Base-by-base conservation (phyloP, 495 filamentous ascomycete species). In the Penicillium coprophilum region DNA sequence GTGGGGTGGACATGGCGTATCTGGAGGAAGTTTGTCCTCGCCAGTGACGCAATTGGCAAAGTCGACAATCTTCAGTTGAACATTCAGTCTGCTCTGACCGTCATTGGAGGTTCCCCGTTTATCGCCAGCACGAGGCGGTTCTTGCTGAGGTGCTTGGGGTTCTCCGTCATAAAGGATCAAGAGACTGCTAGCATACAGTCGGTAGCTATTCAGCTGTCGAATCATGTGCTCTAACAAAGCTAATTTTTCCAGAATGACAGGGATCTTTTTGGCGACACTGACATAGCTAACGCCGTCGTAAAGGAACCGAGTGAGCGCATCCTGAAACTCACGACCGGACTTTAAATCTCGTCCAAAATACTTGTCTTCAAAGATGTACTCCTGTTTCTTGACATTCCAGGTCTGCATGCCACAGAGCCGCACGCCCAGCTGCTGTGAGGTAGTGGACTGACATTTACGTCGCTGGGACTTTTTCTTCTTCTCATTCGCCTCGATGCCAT, bases 1-100 rank as follows among this genome's bases (percentile, higher is more conserved):
- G 50, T 85, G 77, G 23, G 95, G 94, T 17, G 95, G 95, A 57
- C 93, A 96, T 28, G 84, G 78, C 28, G 83, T 82, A 51, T 81
- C 75, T 7, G 85, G 75, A 21, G 85, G 71, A 17, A 84, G 56
- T 30, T 78, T 71, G 63, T 96, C 91, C 50, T 92, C 90, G 4
- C 89, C 88, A 10, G 91, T 96, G 8, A 97, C 87, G 60, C 92
- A 97, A 66, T 98, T 98, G 24, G 94, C 94, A 77, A 98, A 98
- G 69, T 98, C 94, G 43, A 96, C 92, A 68, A 98, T 96, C 71
- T 97, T 97, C 67, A 98, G 81, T 64, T 96, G 88, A 56, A 98
- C 75, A 24, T 76, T 64, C 6, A 57, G 52, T 13, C 80, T 80
- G 28, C 78, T 77, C 53, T 82, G 75, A 10, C 76, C 72, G 38